Evolutionary conservation across 2,329 filamentous ascomycete genomes (phyloP).

Genomic region (Camptophora hylomeconis): DNA sequence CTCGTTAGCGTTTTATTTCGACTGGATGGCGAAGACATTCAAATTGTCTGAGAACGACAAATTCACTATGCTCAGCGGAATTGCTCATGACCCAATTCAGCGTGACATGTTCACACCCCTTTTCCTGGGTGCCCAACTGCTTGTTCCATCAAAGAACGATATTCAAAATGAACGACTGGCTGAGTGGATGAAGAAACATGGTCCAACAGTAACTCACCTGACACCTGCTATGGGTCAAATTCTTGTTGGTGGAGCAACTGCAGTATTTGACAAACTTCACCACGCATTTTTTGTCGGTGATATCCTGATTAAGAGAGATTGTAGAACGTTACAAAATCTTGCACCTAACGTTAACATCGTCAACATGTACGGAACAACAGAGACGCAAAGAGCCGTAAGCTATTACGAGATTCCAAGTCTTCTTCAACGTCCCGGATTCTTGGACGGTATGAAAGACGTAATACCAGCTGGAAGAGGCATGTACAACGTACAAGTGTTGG

Average conservation of each 20-base stretch:
- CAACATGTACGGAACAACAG: constrained; percentile 83
- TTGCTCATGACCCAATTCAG: constrained; percentile 50
- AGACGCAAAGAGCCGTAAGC: constrained; percentile 67
- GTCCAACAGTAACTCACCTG: constrained; percentile 69
- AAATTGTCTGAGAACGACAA: constrained; percentile 55
- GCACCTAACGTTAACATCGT: constrained; percentile 63
- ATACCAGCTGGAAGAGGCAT: constrained; percentile 80
- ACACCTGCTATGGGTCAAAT: constrained; percentile 97
- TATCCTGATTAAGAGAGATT: constrained; percentile 73
- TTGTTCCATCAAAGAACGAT: constrained; percentile 68
- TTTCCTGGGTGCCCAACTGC: constrained; percentile 66
- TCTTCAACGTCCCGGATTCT: constrained; percentile 47
- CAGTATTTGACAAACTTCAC: constrained; percentile 63
- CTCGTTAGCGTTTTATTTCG: constrained; percentile 72
- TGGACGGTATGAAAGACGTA: constrained; percentile 57
- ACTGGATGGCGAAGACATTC: constrained; percentile 86
- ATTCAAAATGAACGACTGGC: constrained; percentile 76
- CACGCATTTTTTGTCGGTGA: constrained; percentile 87
- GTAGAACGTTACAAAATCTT: constrained; percentile 59
- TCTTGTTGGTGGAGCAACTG: constrained; percentile 67
- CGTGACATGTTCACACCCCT: constrained; percentile 81
- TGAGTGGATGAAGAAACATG: constrained; percentile 72
- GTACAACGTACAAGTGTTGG: constrained; percentile 74
- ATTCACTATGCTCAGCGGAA: constrained; percentile 76
- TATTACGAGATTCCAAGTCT: constrained; percentile 66